Base-by-base conservation (phyloP, 768 basidiomycete genomes). In the Psilocybe tampanensis region DNA sequence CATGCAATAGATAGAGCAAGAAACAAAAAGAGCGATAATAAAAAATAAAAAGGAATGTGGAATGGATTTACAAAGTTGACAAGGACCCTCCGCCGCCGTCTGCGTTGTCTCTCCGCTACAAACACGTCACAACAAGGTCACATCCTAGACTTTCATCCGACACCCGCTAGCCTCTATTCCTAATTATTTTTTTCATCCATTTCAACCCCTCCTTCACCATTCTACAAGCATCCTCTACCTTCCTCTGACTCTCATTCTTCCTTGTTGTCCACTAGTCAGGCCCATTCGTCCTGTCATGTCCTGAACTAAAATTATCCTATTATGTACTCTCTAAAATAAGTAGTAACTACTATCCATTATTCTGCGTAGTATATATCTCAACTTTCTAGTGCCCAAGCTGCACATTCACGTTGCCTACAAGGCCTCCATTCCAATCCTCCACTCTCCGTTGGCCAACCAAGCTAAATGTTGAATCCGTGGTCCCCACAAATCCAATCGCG, bases 401-500 rank as follows among this genome's bases (percentile, higher is more conserved):
- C 8, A 54, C 51, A 29, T 56, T 52, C 13, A 62, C 36, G n/a
- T 51, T 50, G 24, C 48, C 55, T n/a, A 48, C 34, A 6, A 74
- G 65, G 11, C 85, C 83, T 32, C 70, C 73, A 36, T 81, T 72
- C 86, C 86, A 87, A 47, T 84, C 79, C 56, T 78, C 68, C 42
- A 86, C 85, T 36, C 86, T 70, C 32, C 79, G 74, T 17, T 69
- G 70, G 2, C 83, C 80, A 15, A 87, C 64, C 44, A 83, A 62
- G 44, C 81, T 81, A 67, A 84, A 82, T 21, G 85, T 86, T 19
- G 84, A 85, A 47, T 71, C 66, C 18, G 76, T 68, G 2, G 83
- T 86, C 11, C 86, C 86, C 12, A 88, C 80, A 60, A 86, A 81
- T 12, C 84, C 86, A 4, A 75, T 64, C 11, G 76, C 84, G 44